Evolutionary conservation across 768 basidiomycete species (phyloP), one percentile per base, ranked within the genome.

Genomic region (Tylopilus intermedius): DNA sequence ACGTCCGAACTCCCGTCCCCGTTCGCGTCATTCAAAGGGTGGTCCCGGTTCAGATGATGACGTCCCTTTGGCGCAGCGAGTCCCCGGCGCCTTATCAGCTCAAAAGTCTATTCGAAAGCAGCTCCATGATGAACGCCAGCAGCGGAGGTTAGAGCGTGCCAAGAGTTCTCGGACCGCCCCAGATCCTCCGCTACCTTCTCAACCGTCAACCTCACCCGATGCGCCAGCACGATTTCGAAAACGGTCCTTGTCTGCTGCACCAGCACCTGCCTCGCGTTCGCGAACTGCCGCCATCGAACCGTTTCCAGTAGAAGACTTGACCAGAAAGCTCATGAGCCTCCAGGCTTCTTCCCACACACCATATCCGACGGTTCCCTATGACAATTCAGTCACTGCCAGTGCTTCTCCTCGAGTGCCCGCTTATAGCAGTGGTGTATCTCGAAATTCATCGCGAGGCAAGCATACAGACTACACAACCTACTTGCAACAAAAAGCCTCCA

Each of bases 61-160:
- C 59, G 74, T 92, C 1, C 93, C 93, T 1, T 76, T 95, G 14
- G 93, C 91, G 3, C 82, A 80, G 57, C 77, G 84, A 29, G 90
- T 92, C 50, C 93, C 92, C 4, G 85, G 83, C 1, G 93, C 93
- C 4, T 70, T 95, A 53, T 79, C 76, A 3, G 92, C 90, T 9
- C 93, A 95, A 62, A 83, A 81, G 60, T 83, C 86, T 5, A 88
- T 95, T 49, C 80, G 89, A 18, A 74, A 76, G 42, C 79, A 90
- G 63, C 82, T 88, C 22, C 76, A 77, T 35, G 81, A 86, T 56
- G 88, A 91, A 65, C 73, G 80, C 29, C 79, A 83, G 33, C 75
- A 79, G 55, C 75, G 83, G 47, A 75, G 76, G 58, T 67, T 74
- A 40, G 78, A 82, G 39, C 75, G 79, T 26, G 74, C 71, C 47